Evolutionary conservation across 306 rosid genomes (phyloP).

Genomic region (Gastrolobium villosum): DNA sequence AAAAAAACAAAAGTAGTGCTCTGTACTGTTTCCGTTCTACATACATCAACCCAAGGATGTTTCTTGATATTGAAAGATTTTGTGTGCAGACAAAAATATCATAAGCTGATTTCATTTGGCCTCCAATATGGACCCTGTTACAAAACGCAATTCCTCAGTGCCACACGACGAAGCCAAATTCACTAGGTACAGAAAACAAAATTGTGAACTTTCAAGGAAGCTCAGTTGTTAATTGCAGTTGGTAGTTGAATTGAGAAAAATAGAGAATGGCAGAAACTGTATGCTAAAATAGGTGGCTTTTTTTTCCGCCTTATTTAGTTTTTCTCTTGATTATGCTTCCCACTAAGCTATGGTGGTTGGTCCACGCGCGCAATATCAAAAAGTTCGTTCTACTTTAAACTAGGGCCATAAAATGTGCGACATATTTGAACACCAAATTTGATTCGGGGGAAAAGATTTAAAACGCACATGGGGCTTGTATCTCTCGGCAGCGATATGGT

Average conservation of each 20-base stretch:
- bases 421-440: not conserved
- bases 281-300: not conserved
- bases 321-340: slow-evolving; percentile 22
- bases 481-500: not conserved
- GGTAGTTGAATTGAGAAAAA: not conserved
- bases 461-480: not conserved
- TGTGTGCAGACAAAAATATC: not conserved
- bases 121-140: slow-evolving; percentile 33
- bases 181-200: not conserved
- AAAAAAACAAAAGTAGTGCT: not conserved
- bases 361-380: not conserved
- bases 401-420: slow-evolving; percentile 27
- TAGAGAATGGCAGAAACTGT: not conserved
- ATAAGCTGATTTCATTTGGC: not conserved
- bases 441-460: not conserved
- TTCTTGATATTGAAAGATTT: not conserved
- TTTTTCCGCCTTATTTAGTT: not conserved
- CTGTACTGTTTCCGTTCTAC: not conserved
- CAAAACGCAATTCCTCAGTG: not conserved
- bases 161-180: slow-evolving; percentile 8
- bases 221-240: not conserved
- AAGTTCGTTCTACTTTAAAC: slow-evolving; percentile 26
- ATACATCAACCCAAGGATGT: slow-evolving; percentile 1
- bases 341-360: slow-evolving; percentile 25
- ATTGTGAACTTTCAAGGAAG: slow-evolving; percentile 13